Percentiles rank a stretch among this genome's conserved stretches.
These are phyloP conservation scores for Orobanche coerulescens DNA, from an alignment of 257 asterid species.

Conservation along the genomic window DNA sequence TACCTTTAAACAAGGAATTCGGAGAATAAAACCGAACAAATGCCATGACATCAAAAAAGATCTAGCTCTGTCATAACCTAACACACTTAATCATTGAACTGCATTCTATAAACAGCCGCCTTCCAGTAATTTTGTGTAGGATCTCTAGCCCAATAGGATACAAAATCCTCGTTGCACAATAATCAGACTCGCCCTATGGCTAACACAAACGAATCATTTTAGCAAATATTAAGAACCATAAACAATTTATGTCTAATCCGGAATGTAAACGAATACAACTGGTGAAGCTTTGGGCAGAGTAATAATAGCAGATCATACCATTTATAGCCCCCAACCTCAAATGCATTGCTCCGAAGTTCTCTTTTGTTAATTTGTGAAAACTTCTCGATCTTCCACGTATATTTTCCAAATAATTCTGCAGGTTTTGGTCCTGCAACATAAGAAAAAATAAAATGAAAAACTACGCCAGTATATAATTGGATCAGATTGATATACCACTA, in stretches of 20 bases:
- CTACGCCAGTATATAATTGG: background rate
- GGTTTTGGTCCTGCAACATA: conserved; percentile 45
- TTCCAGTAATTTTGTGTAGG: conserved; percentile 7
- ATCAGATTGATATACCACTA: background rate
- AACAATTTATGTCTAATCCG: too few species aligned
- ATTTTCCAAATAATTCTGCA: conserved; percentile 43
- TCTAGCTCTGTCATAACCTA: background rate
- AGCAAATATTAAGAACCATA: too few species aligned
- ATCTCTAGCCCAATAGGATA: too few species aligned
- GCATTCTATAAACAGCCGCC: background rate
- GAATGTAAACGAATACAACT: background rate
- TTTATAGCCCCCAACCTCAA: conserved; percentile 60
- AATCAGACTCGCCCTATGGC: too few species aligned
- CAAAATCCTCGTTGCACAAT: too few species aligned
- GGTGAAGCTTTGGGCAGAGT: background rate
- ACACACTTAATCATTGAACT: background rate
- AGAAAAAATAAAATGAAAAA: background rate
- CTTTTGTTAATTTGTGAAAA: conserved; percentile 49
- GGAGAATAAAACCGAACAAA: background rate
- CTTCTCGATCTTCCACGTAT: conserved; percentile 55
- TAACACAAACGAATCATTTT: too few species aligned
- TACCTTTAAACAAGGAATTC: background rate
- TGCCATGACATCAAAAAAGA: background rate
- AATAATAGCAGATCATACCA: conserved; percentile 28
- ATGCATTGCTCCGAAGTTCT: conserved; percentile 51